Evolutionary conservation across 805 yeast species (phyloP).

Genomic region (Tetrapisispora iriomotensis): DNA sequence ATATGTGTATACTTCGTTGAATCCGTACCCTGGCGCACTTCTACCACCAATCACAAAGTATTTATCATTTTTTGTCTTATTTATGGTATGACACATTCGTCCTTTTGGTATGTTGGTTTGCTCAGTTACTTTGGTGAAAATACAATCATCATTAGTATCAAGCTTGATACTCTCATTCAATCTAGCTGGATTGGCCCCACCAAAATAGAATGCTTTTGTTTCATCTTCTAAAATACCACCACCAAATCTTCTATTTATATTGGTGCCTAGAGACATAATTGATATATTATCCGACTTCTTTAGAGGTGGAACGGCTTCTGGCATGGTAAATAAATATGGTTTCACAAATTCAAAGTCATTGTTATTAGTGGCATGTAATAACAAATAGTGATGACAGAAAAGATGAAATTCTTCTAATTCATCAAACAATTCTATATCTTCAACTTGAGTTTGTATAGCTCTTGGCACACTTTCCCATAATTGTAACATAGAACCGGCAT

Average conservation of each 20-base stretch:
- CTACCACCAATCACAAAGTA: slow-evolving; percentile 56
- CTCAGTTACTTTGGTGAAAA: slow-evolving; percentile 5
- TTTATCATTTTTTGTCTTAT: slow-evolving; percentile 22
- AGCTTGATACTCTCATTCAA: slow-evolving; percentile 14
- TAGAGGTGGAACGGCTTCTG: neutral
- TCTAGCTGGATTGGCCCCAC: slow-evolving; percentile 30
- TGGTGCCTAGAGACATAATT: slow-evolving; percentile 1
- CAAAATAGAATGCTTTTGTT: slow-evolving; percentile 22
- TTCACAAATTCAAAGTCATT: slow-evolving; percentile 6
- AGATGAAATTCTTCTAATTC: slow-evolving; percentile 75
- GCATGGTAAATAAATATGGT: slow-evolving; percentile 4
- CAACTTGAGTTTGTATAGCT: slow-evolving; percentile 34
- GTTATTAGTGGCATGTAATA: slow-evolving; percentile 52
- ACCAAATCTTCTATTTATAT: slow-evolving; percentile 20
- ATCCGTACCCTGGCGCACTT: slow-evolving; percentile 42
- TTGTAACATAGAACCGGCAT: slow-evolving; percentile 44
- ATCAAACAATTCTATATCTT: slow-evolving; percentile 57
- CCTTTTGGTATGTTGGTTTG: slow-evolving; percentile 20
- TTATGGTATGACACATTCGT: slow-evolving; percentile 52
- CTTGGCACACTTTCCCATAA: slow-evolving; percentile 46
- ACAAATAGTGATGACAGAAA: slow-evolving; percentile 65
- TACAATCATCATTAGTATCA: neutral
- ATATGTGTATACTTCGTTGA: slow-evolving; percentile 38
- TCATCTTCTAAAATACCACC: slow-evolving; percentile 7
- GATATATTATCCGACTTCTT: neutral